A percentile compares a stretch with the other conserved stretches of the same genome.
These are phyloP conservation scores for Discostella stelligera DNA, from an alignment of 352 stramenopile genomes.

Conservation along the genomic window DNA sequence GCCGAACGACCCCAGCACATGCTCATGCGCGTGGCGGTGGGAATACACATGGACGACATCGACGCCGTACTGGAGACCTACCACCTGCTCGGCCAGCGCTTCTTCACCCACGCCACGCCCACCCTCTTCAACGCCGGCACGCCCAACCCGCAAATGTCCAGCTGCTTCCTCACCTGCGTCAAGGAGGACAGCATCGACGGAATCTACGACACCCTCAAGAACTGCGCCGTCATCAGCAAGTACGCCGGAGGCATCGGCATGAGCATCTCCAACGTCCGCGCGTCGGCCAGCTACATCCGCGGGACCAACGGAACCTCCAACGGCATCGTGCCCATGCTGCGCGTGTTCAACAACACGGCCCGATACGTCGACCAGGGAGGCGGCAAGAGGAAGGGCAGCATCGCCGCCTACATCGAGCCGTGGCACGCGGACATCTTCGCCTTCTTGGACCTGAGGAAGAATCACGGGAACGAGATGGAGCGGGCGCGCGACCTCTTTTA, in stretches of 20 bases:
- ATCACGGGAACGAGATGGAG: constrained; percentile 98
- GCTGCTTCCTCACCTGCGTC: constrained; percentile 97
- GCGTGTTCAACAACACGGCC: constrained; percentile 99
- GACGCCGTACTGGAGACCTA: constrained; percentile 94
- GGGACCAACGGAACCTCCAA: constrained; percentile 98
- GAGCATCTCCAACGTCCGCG: constrained; percentile 97
- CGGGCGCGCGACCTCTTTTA: constrained; percentile 98
- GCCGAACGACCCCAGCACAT: constrained; percentile 98
- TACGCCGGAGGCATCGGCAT: constrained; percentile 98
- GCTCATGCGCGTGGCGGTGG: constrained; percentile 94
- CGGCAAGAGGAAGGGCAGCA: constrained; percentile 95
- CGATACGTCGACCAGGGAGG: constrained; percentile 99
- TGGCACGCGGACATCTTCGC: constrained; percentile 99
- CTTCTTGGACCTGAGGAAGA: constrained; percentile 98
- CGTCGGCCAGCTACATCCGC: constrained; percentile 95
- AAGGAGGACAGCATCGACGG: constrained; percentile 99
- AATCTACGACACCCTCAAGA: constrained; percentile 99
- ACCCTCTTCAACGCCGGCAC: constrained; percentile 99
- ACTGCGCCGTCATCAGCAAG: constrained; percentile 99
- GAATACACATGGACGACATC: constrained; percentile 97
- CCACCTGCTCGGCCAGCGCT: constrained; percentile 94
- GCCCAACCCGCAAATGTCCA: constrained; percentile 95
- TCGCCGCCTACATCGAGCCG: constrained; percentile 98
- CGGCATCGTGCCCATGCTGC: constrained; percentile 98
- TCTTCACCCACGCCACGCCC: constrained; percentile 95